Percentiles rank a stretch among this genome's conserved stretches.
phyloP scores from a whole-genome alignment of 441 rosid genomes.

The Breynia disticha region DNA sequence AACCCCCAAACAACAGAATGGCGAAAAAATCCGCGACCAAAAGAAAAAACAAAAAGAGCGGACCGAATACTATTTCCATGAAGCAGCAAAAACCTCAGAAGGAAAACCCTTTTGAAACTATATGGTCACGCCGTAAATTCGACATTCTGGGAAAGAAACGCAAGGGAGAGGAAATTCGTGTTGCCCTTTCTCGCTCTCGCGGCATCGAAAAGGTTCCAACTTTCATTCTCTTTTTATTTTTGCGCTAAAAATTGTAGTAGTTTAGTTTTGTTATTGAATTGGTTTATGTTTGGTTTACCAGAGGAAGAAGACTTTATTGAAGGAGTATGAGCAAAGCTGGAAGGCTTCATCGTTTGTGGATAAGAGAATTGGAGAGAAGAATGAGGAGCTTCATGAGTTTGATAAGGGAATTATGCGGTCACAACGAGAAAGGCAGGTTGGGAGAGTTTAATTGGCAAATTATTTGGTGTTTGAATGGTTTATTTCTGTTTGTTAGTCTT shows the following conservation, averaged over 20 bases:
- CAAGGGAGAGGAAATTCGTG: conserved; percentile 72
- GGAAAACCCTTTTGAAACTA: conserved; percentile 67
- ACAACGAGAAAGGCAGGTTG: conserved; percentile 81
- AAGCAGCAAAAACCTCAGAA: conserved; percentile 35
- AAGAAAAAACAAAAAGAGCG: conserved; percentile 28
- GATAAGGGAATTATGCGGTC: conserved; percentile 75
- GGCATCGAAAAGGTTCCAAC: conserved; percentile 48
- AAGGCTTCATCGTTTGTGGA: conserved; percentile 65
- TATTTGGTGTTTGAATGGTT: neutral
- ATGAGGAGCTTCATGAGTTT: conserved; percentile 60
- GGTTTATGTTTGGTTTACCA: conserved; percentile 15
- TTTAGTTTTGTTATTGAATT: neutral
- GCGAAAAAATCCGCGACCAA: no score
- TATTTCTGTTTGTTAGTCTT: neutral
- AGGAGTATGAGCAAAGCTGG: conserved; percentile 68
- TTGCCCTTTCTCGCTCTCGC: conserved; percentile 55
- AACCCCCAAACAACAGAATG: neutral
- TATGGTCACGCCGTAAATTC: conserved; percentile 83
- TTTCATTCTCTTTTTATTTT: neutral
- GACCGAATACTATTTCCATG: conserved; percentile 56
- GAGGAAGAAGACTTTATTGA: conserved; percentile 70
- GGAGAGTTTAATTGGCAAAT: neutral
- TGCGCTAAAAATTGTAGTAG: neutral
- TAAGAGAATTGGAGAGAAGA: conserved; percentile 72
- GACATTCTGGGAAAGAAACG: conserved; percentile 80